Evolutionary conservation across 768 basidiomycete species (phyloP).

Genomic region (Nevesoporus exiguus): DNA sequence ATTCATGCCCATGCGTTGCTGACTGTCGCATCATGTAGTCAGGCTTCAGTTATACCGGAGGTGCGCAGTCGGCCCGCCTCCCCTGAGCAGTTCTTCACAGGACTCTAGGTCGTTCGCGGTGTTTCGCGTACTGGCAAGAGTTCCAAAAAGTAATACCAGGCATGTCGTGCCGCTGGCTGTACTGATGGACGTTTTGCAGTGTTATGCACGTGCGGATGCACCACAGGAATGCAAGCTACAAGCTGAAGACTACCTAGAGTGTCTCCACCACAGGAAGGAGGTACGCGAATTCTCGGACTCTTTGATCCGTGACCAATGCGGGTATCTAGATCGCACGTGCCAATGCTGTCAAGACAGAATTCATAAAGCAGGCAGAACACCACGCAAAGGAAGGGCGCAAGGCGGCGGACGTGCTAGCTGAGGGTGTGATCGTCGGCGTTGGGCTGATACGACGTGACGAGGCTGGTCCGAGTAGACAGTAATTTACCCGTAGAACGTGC

Average conservation of each 20-base stretch:
- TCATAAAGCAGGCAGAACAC: conserved; percentile 60
- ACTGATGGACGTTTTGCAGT: conserved; percentile 43
- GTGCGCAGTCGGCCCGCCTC: conserved; percentile 31
- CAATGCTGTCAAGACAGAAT: conserved; percentile 67
- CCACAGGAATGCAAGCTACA: conserved; percentile 69
- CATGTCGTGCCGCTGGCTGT: background rate
- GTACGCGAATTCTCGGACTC: conserved; percentile 40
- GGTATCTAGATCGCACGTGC: conserved; percentile 57
- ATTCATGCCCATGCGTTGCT: conserved; percentile 1
- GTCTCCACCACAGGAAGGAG: conserved; percentile 86
- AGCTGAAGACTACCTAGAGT: conserved; percentile 87
- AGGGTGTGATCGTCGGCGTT: conserved; percentile 71
- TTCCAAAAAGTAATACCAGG: conserved; percentile 57
- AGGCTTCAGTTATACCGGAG: conserved; percentile 62
- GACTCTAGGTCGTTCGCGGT: conserved; percentile 69
- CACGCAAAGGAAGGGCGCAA: conserved; percentile 70
- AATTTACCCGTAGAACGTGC: conserved; percentile 1
- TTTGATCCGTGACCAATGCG: background rate
- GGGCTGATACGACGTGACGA: conserved; percentile 62
- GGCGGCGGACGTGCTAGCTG: conserved; percentile 64
- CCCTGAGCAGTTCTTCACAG: background rate
- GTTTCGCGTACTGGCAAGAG: conserved; percentile 92
- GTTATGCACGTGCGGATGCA: conserved; percentile 77
- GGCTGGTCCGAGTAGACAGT: background rate
- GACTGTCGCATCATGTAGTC: conserved; percentile 40